Conservation (phyloP, 2,329 filamentous ascomycete species). For the Nemania abortiva region DNA sequence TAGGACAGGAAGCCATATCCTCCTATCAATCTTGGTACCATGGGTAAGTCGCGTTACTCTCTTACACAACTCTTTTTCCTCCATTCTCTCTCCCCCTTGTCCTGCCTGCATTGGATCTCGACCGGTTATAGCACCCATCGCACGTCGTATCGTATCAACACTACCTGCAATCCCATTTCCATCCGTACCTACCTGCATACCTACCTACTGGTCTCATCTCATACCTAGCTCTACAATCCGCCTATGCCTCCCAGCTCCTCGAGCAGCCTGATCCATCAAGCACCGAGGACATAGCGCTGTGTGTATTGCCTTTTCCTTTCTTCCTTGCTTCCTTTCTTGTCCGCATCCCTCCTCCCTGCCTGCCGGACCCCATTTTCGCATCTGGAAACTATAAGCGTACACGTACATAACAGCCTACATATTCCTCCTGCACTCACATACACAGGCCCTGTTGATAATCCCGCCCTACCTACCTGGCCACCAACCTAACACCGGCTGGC, state of each 20-base stretch:
- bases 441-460: constrained; percentile 41
- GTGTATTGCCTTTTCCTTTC: constrained; percentile 39
- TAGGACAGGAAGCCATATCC: constrained; percentile 45
- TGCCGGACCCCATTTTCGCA: constrained; percentile 32
- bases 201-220: constrained; percentile 5
- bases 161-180: constrained; percentile 22
- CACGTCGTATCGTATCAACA: constrained; percentile 24
- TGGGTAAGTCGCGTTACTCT: constrained; percentile 47
- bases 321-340: constrained; percentile 16
- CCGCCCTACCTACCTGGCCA: constrained; percentile 44
- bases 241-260: constrained; percentile 56
- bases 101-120: constrained; percentile 26
- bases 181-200: constrained; percentile 20
- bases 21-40: constrained; percentile 43
- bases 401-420: constrained; percentile 45
- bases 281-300: constrained; percentile 28
- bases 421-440: constrained; percentile 42
- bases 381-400: constrained; percentile 43
- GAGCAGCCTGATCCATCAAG: constrained; percentile 73
- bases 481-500: constrained; percentile 42
- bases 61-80: constrained; percentile 30
- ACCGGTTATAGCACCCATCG: constrained; percentile 6
- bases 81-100: constrained; percentile 13
- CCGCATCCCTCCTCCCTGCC: constrained; percentile 35
- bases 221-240: constrained; percentile 8